Base-by-base conservation (phyloP, 2,329 filamentous ascomycete genomes). In the Aspergillus oerlinghausenensis region DNA sequence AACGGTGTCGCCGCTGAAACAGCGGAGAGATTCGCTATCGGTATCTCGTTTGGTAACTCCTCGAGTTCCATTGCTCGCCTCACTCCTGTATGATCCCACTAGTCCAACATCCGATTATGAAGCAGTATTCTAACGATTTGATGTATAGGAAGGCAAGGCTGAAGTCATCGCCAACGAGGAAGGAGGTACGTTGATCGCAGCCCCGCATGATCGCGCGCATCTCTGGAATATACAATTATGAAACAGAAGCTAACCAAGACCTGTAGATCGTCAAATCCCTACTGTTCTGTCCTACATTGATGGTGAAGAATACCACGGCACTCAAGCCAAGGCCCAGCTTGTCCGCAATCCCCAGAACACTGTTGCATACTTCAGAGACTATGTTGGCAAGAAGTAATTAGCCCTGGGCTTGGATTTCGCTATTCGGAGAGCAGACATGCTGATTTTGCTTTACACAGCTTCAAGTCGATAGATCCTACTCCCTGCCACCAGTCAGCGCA, bases 91-190 rank as follows among this genome's bases (percentile, higher is more conserved):
- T 63, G 80, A 69, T 47, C 11, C 50, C 28, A 35, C 52, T 56
- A 49, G 23, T 49, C 26, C 25, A 53, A 57, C 23, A n/a, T 28
- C 26, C 55, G 29, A 11, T 43, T 25, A 40, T 9, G 52, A 45
- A 47, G 21, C 28, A n/a, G 47, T 11, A 14, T 47, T 48, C 25
- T 51, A 40, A 47, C 21, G 5, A 3, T 47, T 28, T 6, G 28
- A 25, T 25, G 9, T 61, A 60, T 62, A 84, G 82, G 93, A 97
- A 71, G 93, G 95, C 77, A 96, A 95, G 82, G 88, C 92, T 63
- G 91, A 97, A 75, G 93, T 99, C 63, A 97, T 99, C 79, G 94
- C 94, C 71, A 97, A 99, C 79, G 94, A 97, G 80, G 94, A 97
- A 73, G 94, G 94, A 82, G 90, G 90, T 92, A 74, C 71, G 85